These are phyloP conservation scores for Pestalotiopsis sp. DNA, from an alignment of 2,329 filamentous ascomycete genomes.

Conservation along the genomic window DNA sequence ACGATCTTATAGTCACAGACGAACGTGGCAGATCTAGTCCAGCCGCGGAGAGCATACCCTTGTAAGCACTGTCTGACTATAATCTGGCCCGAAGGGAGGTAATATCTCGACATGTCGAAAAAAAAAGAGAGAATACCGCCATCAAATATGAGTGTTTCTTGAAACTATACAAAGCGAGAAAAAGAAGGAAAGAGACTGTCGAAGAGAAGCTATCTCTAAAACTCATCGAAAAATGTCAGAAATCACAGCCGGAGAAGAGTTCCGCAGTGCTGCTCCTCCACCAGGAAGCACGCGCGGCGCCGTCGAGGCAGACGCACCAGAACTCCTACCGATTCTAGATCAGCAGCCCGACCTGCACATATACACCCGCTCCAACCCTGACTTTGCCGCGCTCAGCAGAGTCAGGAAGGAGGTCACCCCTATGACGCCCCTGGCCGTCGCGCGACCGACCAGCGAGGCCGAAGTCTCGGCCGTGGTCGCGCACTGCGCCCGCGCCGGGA, in stretches of 20 bases:
- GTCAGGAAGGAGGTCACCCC: background rate
- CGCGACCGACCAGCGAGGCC: constrained; percentile 1
- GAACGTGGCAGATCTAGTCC: background rate
- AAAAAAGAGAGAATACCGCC: background rate
- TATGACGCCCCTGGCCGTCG: constrained; percentile 6
- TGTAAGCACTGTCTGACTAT: too few species aligned
- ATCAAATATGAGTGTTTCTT: too few species aligned
- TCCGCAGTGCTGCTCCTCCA: background rate
- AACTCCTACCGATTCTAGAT: background rate
- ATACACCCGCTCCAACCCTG: background rate
- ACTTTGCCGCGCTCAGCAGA: background rate
- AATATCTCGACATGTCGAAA: background rate
- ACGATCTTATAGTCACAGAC: background rate
- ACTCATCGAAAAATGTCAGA: background rate
- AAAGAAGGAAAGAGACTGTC: background rate
- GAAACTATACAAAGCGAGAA: background rate
- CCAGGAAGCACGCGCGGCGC: background rate
- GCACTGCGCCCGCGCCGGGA: background rate
- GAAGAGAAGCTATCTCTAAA: too few species aligned
- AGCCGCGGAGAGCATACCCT: too few species aligned
- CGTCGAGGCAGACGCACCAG: background rate
- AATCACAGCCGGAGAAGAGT: constrained; percentile 2
- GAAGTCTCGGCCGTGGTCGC: background rate
- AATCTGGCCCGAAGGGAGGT: background rate
- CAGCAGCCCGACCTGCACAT: background rate